Conservation (phyloP, 257 asterid species). For the Jacaranda copaia region DNA sequence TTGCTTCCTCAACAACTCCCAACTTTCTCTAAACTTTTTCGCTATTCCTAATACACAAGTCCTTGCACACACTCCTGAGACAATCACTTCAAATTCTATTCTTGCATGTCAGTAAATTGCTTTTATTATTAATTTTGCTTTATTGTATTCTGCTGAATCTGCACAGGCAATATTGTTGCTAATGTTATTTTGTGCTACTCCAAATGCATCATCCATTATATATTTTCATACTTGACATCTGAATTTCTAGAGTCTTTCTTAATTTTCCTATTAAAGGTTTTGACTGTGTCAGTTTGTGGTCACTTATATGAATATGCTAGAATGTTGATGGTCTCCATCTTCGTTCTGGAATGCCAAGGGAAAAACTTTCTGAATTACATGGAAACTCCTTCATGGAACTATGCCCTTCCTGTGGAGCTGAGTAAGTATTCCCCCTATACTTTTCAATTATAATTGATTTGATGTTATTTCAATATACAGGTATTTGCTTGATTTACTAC, state of each 20-base stretch:
- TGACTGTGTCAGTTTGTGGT: slow-evolving; percentile 28
- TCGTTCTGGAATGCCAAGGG: slow-evolving; percentile 95
- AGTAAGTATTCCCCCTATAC: slow-evolving; percentile 59
- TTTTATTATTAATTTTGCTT: slow-evolving; percentile 8
- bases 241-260: slow-evolving; percentile 21
- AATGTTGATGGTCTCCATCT: slow-evolving; percentile 95
- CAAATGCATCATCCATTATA: slow-evolving; percentile 31
- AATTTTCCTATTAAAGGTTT: slow-evolving; percentile 24
- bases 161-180: background rate
- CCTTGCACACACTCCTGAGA: background rate
- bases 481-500: slow-evolving; percentile 23
- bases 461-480: slow-evolving; percentile 2
- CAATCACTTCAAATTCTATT: slow-evolving; percentile 18
- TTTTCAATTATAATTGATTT: slow-evolving; percentile 1
- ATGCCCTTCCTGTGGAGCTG: slow-evolving; percentile 85
- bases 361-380: slow-evolving; percentile 86
- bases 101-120: background rate
- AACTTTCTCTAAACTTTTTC: too few relatives aligned
- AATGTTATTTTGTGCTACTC: slow-evolving; percentile 6
- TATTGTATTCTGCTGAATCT: slow-evolving; percentile 24
- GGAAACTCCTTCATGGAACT: slow-evolving; percentile 92
- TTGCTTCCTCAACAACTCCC: too few relatives aligned
- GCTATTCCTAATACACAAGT: too few relatives aligned
- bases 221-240: background rate
- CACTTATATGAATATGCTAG: slow-evolving; percentile 53